phyloP scores from a whole-genome alignment of 495 filamentous ascomycete species.

The Aspergillus baeticus region DNA sequence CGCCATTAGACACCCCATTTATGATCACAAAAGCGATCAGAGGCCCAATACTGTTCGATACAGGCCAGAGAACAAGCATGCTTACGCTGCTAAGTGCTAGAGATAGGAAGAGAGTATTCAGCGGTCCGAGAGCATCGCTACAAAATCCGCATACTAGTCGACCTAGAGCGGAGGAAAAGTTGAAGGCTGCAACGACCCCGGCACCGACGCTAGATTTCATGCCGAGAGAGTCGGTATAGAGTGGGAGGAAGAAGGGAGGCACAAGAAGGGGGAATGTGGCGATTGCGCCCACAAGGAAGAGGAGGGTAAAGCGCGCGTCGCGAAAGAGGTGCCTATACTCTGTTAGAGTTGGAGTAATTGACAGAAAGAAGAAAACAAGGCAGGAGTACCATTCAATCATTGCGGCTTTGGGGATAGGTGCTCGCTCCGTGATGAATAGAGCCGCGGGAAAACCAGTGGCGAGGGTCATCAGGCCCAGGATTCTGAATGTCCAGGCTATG shows the following conservation, averaged over 20 bases:
- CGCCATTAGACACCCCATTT: slow-evolving; percentile 56
- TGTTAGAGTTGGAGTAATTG: background rate
- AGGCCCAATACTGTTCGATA: slow-evolving; percentile 50
- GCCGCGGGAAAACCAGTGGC: slow-evolving; percentile 56
- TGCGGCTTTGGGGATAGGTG: slow-evolving; percentile 36
- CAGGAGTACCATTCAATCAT: slow-evolving; percentile 50
- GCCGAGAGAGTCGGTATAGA: slow-evolving; percentile 45
- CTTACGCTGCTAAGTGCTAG: slow-evolving; percentile 50
- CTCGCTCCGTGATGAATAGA: slow-evolving; percentile 54
- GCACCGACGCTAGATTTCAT: slow-evolving; percentile 49
- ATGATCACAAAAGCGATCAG: slow-evolving; percentile 51
- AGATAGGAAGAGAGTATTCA: slow-evolving; percentile 50
- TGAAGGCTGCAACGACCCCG: slow-evolving; percentile 55
- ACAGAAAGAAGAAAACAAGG: background rate
- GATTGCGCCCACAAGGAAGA: slow-evolving; percentile 56
- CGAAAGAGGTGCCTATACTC: slow-evolving; percentile 44
- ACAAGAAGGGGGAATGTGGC: slow-evolving; percentile 61
- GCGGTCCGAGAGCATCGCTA: slow-evolving; percentile 49
- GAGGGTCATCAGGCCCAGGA: slow-evolving; percentile 46
- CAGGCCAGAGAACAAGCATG: slow-evolving; percentile 57
- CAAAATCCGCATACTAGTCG: slow-evolving; percentile 49
- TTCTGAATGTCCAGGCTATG: slow-evolving; percentile 54
- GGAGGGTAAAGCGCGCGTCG: slow-evolving; percentile 45
- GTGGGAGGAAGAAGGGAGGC: slow-evolving; percentile 58
- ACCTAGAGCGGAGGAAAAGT: slow-evolving; percentile 51